Evolutionary conservation across 345 rosid genomes (phyloP), one percentile per base, ranked within the genome.

Genomic region (Aegle marmelos): DNA sequence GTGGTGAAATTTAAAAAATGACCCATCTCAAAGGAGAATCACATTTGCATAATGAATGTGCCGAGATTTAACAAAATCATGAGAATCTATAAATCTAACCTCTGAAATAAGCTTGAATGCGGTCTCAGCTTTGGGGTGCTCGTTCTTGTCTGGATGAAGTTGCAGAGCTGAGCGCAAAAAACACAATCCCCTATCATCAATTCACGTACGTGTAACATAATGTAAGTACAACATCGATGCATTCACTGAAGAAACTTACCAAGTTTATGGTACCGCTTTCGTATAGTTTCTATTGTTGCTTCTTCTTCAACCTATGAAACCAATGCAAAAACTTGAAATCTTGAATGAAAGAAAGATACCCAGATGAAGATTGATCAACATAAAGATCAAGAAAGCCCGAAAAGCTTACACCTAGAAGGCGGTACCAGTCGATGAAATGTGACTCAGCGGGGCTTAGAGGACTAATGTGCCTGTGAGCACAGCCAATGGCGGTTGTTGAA

Each of bases 101-200:
- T 96, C 92, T 41, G 90, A 88, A 60, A 94, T 82, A 69, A 96
- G 97, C 87, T 91, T 96, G 90, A 96, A 96, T 4, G 99, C 99
- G 77, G 85, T 27, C 72, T 90, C 99, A 53, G 99, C 94, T 70
- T 89, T 88, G 6, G 93, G 98, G 68, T 94, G 98, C 57, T 79
- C 84, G 80, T 96, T 96, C 90, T 96, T 96, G 78, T 96, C 99
- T 0, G 99, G 99, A 77, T 96, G 99, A 86, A 92, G 85, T 81
- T 89, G 97, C 89, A 96, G 79, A 81, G 98, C 99, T 94, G 89
- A 75, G 63, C 1, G 75, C 28, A 30, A 19, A 74, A 14, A 58
- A 67, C n/a, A 16, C 57, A 36, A 4, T n/a, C 34, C 30, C 24
- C 48, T 33, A 25, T 13, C 61, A 66, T 21, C 77, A 34, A 1